A percentile compares a stretch with the other conserved stretches of the same genome.
These are phyloP conservation scores for Aeschynomene evenia DNA, from an alignment of 306 rosid species.

Conservation along the genomic window DNA sequence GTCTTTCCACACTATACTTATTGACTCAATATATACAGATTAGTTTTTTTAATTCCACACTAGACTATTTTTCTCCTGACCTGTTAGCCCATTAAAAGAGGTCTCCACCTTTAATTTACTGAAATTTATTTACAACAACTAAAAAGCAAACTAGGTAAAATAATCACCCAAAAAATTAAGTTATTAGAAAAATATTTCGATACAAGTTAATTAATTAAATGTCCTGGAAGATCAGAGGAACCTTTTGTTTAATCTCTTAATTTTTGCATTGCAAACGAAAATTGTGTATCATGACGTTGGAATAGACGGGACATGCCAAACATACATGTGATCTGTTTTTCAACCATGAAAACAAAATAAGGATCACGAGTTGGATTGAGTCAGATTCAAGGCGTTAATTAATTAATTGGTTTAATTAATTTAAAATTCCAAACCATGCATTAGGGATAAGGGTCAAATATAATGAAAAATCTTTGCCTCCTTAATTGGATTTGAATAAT, in stretches of 20 bases:
- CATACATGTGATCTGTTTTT: background rate
- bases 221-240: background rate
- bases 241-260: background rate
- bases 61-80: no score
- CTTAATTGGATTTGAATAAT: conserved; percentile 11
- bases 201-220: background rate
- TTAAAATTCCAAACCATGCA: conserved; percentile 2
- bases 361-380: background rate
- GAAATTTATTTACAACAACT: no score
- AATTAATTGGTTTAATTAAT: background rate
- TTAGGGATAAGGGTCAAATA: conserved; percentile 24
- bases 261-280: background rate
- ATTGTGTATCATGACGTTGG: background rate
- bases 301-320: background rate
- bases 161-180: background rate
- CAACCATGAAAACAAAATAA: background rate
- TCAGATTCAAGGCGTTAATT: background rate
- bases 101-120: no score
- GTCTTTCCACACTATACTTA: no score
- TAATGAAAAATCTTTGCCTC: background rate
- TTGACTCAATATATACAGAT: no score
- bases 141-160: background rate
- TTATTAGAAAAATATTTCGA: background rate
- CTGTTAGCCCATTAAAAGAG: no score
- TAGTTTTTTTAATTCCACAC: no score